Evolutionary conservation across 768 basidiomycete genomes (phyloP), one percentile per base, ranked within the genome.

Genomic region (Trichaptum fuscoviolaceum): DNA sequence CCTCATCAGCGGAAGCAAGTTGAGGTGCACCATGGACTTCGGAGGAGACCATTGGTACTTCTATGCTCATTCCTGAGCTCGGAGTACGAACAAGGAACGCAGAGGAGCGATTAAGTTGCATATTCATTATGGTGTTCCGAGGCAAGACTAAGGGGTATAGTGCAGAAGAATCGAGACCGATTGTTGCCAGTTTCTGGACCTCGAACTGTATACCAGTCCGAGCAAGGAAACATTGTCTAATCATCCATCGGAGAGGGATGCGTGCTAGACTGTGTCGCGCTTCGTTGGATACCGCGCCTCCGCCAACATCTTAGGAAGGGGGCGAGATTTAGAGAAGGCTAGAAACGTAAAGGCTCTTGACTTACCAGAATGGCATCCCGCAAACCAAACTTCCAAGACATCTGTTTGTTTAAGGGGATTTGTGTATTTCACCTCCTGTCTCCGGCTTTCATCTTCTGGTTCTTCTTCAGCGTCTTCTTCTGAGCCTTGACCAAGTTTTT

Each of bases 321-420:
- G 27, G 35, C n/a, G 6, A 52, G 30, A 2, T 30, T 30, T 30
- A 30, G 30, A 30, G 4, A 30, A 30, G 2, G 30, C 30, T 3
- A 30, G 8, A 30, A 8, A 2, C 2, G 8, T 3, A 30, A 30
- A 30, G 8, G 30, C 30, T 30, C 8, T 30, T 8, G 30, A 30
- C 24, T 20, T 0, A 70, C 73, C 12, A 58, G 70, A 73, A 59
- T 75, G 75, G 23, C 72, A 67, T 2, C 75, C 75, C 4, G 74
- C 61, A 63, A 76, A 76, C 75, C 75, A 76, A 3, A 76, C 74
- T 65, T 76, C 74, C 42, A 67, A 64, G 18, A 75, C 71, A 57
- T 71, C 69, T 7, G 71, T 74, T 34, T 72, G 26, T 30, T 35
- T 25, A 30, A 6, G 20, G 4, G n/a, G 57, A 9, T 58, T 26